Conservation (phyloP, 2,329 filamentous ascomycete genomes). For the Cadophora sp. region DNA sequence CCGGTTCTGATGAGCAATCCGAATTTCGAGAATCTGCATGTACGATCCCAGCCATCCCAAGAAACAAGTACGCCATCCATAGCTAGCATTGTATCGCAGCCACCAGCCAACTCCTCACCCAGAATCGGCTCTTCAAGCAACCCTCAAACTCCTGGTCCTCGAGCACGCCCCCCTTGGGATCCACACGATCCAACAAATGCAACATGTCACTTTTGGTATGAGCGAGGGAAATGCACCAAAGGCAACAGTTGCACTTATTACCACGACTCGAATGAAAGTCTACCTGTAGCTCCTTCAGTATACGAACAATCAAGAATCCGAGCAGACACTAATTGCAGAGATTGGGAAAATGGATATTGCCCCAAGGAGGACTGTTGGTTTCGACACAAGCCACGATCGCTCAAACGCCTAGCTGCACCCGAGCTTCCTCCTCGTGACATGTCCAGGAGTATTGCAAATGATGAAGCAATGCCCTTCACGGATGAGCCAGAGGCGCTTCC, state of each 20-base stretch:
- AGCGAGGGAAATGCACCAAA: slow-evolving; percentile 21
- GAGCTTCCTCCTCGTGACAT: neutral
- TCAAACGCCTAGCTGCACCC: neutral
- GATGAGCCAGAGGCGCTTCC: slow-evolving; percentile 2
- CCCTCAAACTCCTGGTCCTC: neutral
- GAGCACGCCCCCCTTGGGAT: slow-evolving; percentile 23
- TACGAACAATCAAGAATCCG: neutral
- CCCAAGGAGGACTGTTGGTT: neutral
- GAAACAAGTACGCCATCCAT: neutral
- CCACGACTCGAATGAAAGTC: slow-evolving; percentile 23
- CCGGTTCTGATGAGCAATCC: too few relatives aligned
- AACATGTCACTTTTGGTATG: slow-evolving; percentile 31
- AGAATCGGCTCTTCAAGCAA: neutral
- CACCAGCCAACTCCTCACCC: neutral
- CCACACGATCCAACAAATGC: slow-evolving; percentile 20
- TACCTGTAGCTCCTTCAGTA: slow-evolving; percentile 12
- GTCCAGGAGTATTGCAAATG: neutral
- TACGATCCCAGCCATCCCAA: neutral
- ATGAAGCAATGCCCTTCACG: neutral
- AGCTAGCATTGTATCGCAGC: neutral
- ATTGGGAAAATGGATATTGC: slow-evolving; percentile 10
- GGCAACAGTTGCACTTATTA: slow-evolving; percentile 27
- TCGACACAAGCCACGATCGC: neutral
- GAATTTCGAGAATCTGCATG: neutral
- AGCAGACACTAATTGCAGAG: slow-evolving; percentile 10